Conservation (phyloP, 2,329 filamentous ascomycete genomes). For the Fusarium beomiforme region DNA sequence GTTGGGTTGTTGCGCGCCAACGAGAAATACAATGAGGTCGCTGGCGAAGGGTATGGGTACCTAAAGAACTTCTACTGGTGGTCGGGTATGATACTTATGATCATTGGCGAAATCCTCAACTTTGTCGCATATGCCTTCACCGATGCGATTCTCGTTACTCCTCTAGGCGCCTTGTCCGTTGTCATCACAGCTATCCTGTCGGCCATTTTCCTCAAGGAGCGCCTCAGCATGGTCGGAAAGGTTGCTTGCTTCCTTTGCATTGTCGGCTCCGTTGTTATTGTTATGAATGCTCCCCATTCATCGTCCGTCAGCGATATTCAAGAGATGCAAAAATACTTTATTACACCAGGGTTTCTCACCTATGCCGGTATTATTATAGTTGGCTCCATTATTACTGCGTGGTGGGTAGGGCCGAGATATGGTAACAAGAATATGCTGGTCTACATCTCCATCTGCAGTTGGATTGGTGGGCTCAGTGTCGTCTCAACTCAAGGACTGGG, state of each 20-base stretch:
- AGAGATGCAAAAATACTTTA: conserved; percentile 89
- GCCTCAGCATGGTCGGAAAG: conserved; percentile 94
- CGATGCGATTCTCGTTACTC: conserved; percentile 94
- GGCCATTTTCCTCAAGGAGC: conserved; percentile 94
- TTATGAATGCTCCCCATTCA: conserved; percentile 88
- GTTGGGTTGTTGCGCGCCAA: conserved; percentile 90
- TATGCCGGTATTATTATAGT: conserved; percentile 87
- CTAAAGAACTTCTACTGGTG: conserved; percentile 97
- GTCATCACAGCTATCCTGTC: conserved; percentile 92
- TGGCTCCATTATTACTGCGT: conserved; percentile 74
- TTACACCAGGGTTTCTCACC: conserved; percentile 84
- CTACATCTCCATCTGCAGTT: conserved; percentile 94
- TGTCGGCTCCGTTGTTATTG: conserved; percentile 90
- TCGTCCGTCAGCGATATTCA: conserved; percentile 89
- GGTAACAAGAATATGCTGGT: conserved; percentile 98
- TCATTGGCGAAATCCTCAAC: conserved; percentile 95
- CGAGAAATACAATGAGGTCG: conserved; percentile 94
- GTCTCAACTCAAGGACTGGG: conserved; percentile 94
- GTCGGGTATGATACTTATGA: conserved; percentile 96
- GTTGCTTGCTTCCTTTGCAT: conserved; percentile 97
- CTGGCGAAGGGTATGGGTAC: conserved; percentile 96
- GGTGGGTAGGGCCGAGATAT: conserved; percentile 87
- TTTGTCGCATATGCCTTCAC: conserved; percentile 97
- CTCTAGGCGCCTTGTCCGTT: conserved; percentile 88
- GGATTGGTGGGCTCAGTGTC: conserved; percentile 92